Evolutionary conservation across 2,329 filamentous ascomycete genomes (phyloP).

Genomic region (Sordariomycetes sp.): DNA sequence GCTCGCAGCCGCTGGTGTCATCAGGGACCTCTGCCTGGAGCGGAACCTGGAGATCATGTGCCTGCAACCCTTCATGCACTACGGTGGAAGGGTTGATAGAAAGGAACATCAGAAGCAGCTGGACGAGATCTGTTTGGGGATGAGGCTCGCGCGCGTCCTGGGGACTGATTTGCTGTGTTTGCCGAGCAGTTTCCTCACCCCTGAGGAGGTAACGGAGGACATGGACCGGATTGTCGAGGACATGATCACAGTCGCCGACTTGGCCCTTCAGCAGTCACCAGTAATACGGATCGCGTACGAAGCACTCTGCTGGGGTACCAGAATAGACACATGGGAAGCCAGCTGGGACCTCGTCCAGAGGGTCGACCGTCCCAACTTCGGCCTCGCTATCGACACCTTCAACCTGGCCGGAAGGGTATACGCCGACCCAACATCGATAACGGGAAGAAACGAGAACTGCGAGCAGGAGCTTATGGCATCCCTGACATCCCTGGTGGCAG

Average conservation of each 20-base stretch:
- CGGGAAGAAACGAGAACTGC: conserved; percentile 41
- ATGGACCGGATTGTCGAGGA: conserved; percentile 51
- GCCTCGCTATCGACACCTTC: conserved; percentile 67
- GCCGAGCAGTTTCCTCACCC: conserved; percentile 57
- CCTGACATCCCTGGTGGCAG: conserved; percentile 39
- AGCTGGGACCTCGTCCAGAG: conserved; percentile 56
- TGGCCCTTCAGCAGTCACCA: conserved; percentile 46
- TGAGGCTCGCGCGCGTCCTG: conserved; percentile 53
- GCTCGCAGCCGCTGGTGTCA: conserved; percentile 46
- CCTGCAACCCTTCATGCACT: conserved; percentile 66
- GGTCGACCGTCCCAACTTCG: conserved; percentile 62
- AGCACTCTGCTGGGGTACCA: conserved; percentile 60
- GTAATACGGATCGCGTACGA: conserved; percentile 63
- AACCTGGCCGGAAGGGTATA: conserved; percentile 64
- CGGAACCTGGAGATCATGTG: conserved; percentile 50
- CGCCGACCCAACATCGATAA: conserved; percentile 49
- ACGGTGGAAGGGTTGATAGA: conserved; percentile 61
- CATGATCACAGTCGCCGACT: conserved; percentile 53
- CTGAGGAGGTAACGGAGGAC: conserved; percentile 30
- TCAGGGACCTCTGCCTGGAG: conserved; percentile 46
- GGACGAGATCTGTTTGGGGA: conserved; percentile 58
- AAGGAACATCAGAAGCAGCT: conserved; percentile 48
- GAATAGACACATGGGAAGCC: conserved; percentile 59
- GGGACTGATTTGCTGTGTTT: conserved; percentile 63
- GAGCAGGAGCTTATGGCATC: conserved; percentile 43